Percentiles rank a stretch among this genome's conserved stretches.
These are phyloP conservation scores for Avena sativa DNA, from an alignment of 176 grass and related monocot species.

Conservation along the genomic window DNA sequence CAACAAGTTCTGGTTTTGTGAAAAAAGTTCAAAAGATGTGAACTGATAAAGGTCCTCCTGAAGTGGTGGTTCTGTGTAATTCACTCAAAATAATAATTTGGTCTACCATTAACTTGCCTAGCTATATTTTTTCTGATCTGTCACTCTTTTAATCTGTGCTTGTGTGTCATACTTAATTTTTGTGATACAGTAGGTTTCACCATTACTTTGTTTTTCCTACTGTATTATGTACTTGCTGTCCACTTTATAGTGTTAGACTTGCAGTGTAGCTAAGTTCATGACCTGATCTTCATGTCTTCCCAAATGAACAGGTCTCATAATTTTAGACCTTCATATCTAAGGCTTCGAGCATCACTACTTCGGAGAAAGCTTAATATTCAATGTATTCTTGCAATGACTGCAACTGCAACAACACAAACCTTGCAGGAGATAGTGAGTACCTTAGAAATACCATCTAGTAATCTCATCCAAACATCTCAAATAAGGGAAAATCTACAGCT, in stretches of 20 bases:
- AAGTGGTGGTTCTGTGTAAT: no score
- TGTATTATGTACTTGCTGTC: conserved; percentile 10
- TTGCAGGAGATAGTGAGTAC: conserved; percentile 76
- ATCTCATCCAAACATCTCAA: conserved; percentile 74
- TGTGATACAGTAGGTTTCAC: conserved; percentile 23
- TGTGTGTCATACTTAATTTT: neutral
- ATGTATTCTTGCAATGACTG: conserved; percentile 98
- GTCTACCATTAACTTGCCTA: neutral
- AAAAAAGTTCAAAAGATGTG: no score
- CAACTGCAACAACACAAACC: conserved; percentile 86
- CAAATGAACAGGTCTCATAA: conserved; percentile 87
- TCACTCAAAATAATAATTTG: no score
- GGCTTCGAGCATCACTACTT: conserved; percentile 83
- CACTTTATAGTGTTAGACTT: conserved; percentile 26
- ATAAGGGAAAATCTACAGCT: conserved; percentile 85
- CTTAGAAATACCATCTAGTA: conserved; percentile 78
- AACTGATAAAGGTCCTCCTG: no score
- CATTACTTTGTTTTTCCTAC: conserved; percentile 9
- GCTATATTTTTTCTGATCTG: neutral
- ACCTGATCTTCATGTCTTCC: conserved; percentile 24
- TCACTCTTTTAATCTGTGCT: conserved; percentile 1
- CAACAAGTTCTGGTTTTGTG: no score
- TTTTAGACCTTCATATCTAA: conserved; percentile 97
- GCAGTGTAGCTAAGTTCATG: conserved; percentile 15
- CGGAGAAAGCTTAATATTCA: conserved; percentile 73